phyloP scores from a whole-genome alignment of 495 filamentous ascomycete genomes.

The Podospora fimiseda region DNA sequence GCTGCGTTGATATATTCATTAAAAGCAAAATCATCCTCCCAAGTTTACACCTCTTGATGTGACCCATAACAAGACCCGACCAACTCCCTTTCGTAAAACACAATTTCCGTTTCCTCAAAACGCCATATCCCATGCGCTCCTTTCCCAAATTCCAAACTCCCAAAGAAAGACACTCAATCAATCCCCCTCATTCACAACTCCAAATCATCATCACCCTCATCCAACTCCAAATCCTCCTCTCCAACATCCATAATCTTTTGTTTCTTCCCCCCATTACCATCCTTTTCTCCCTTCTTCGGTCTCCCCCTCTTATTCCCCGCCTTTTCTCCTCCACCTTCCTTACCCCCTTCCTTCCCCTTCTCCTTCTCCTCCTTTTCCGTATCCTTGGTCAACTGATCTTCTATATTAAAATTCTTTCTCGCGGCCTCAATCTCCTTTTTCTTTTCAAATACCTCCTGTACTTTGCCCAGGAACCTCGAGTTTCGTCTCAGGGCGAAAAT shows the following conservation, averaged over 20 bases:
- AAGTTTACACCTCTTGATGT: neutral
- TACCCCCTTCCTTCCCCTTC: neutral
- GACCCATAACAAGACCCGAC: too few species aligned
- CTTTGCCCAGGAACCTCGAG: slow-evolving; percentile 76
- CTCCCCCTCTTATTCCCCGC: neutral
- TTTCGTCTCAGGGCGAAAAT: slow-evolving; percentile 85
- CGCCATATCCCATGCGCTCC: neutral
- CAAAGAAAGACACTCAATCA: slow-evolving; percentile 18
- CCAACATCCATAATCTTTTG: slow-evolving; percentile 11
- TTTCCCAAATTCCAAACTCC: slow-evolving; percentile 7
- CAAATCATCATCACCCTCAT: slow-evolving; percentile 30
- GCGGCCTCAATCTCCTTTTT: slow-evolving; percentile 71
- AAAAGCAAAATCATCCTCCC: too few species aligned
- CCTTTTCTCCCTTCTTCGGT: slow-evolving; percentile 3
- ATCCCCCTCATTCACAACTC: slow-evolving; percentile 23
- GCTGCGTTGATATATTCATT: neutral
- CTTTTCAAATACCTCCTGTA: slow-evolving; percentile 78
- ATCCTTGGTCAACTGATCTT: slow-evolving; percentile 38
- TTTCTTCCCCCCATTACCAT: neutral
- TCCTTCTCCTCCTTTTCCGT: slow-evolving; percentile 37
- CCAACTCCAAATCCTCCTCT: slow-evolving; percentile 33
- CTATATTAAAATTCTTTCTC: slow-evolving; percentile 56
- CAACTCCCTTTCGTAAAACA: neutral
- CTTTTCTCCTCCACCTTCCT: neutral
- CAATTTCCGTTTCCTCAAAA: neutral